phyloP scores from a whole-genome alignment of 345 rosid genomes.

The Salix purpurea region DNA sequence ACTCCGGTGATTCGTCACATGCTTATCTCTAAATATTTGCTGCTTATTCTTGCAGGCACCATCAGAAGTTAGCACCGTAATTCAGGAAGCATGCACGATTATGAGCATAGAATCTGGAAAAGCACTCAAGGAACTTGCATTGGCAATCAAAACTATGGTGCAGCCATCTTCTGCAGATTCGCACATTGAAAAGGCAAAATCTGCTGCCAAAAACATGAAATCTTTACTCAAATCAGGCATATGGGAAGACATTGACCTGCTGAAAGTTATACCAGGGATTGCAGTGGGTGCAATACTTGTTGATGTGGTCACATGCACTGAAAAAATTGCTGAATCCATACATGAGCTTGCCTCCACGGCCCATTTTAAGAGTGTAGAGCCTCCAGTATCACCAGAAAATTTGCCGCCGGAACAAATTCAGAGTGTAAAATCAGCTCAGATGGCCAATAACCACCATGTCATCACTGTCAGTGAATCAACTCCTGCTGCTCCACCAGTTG shows the following conservation, averaged over 20 bases:
- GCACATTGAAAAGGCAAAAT: conserved; percentile 36
- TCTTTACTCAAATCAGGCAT: conserved; percentile 35
- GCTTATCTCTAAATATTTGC: too few species aligned
- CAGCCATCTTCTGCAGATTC: conserved; percentile 28
- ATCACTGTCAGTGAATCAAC: conserved; percentile 6
- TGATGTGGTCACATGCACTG: conserved; percentile 43
- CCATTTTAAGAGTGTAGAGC: conserved; percentile 28
- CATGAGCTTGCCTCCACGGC: conserved; percentile 47
- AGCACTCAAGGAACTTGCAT: conserved; percentile 48
- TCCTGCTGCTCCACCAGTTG: neutral
- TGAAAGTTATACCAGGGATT: conserved; percentile 31
- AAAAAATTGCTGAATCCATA: conserved; percentile 43
- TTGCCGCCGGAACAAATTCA: neutral
- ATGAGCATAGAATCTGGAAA: conserved; percentile 49
- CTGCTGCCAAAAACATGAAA: conserved; percentile 32
- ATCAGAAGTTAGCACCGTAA: conserved; percentile 22
- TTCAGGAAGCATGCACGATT: conserved; percentile 35
- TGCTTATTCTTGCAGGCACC: conserved; percentile 32
- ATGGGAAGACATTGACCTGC: conserved; percentile 38
- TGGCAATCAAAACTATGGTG: conserved; percentile 41
- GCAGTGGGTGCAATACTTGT: conserved; percentile 44
- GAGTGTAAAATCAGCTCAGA: neutral
- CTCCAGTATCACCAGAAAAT: conserved; percentile 28
- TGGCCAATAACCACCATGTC: neutral
- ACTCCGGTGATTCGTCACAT: too few species aligned